Evolutionary conservation across 768 basidiomycete species (phyloP).

Genomic region (Inosperma sp.): DNA sequence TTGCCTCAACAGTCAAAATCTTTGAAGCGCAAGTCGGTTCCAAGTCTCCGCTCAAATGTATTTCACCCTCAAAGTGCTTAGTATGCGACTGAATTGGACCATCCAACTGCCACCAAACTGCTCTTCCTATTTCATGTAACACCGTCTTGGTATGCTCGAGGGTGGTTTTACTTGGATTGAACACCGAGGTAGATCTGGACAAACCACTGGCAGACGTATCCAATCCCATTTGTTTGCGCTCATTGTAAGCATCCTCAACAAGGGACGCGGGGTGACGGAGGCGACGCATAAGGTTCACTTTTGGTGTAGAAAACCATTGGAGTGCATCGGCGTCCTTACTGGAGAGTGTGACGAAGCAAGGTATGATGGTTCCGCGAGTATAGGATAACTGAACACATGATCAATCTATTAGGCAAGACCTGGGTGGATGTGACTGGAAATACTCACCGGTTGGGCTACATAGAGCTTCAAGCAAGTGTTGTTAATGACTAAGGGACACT

Average conservation of each 20-base stretch:
- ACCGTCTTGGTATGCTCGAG: neutral
- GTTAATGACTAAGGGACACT: too few relatives aligned
- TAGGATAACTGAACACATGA: slow-evolving; percentile 26
- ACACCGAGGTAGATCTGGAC: too few relatives aligned
- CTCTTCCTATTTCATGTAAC: slow-evolving; percentile 2
- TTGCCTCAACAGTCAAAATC: slow-evolving; percentile 9
- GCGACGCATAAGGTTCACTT: slow-evolving; percentile 13
- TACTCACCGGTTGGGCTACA: slow-evolving; percentile 17
- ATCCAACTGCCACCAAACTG: slow-evolving; percentile 11
- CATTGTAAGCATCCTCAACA: neutral
- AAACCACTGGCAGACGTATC: too few relatives aligned
- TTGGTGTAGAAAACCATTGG: slow-evolving; percentile 15
- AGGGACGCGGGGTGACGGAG: slow-evolving; percentile 12
- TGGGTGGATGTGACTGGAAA: neutral
- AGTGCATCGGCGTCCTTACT: slow-evolving; percentile 20
- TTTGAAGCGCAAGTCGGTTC: slow-evolving; percentile 4
- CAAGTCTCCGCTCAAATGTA: slow-evolving; percentile 11
- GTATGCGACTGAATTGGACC: neutral
- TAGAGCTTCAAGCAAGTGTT: slow-evolving; percentile 15
- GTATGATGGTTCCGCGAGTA: slow-evolving; percentile 24
- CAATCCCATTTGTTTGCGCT: too few relatives aligned
- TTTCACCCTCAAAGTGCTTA: slow-evolving; percentile 8
- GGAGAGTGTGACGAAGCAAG: slow-evolving; percentile 20
- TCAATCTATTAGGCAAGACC: neutral
- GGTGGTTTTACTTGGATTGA: too few relatives aligned